These are phyloP conservation scores for Eucalyptus urophylla DNA, from an alignment of 345 rosid species.

Conservation along the genomic window DNA sequence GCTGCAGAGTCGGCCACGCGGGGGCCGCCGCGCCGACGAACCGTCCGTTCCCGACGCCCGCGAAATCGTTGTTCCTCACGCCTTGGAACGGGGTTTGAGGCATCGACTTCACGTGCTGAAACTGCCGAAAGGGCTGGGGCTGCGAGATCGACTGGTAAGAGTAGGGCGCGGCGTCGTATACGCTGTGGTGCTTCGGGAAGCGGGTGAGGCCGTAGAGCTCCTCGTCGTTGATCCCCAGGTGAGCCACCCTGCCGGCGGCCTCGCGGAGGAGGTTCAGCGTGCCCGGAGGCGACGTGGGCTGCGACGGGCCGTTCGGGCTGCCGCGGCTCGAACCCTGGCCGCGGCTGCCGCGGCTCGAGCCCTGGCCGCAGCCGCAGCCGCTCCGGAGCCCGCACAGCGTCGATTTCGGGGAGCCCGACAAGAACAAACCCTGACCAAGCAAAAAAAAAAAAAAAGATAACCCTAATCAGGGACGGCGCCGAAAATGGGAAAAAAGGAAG, in stretches of 20 bases:
- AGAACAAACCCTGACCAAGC: neutral
- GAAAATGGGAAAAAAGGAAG: no score
- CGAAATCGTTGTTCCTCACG: neutral
- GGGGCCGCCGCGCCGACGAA: constrained; percentile 34
- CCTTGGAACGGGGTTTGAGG: neutral
- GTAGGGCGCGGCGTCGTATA: neutral
- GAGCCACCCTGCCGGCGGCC: neutral
- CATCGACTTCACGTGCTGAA: neutral
- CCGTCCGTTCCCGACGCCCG: constrained; percentile 5
- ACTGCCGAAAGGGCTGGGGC: neutral
- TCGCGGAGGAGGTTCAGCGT: neutral
- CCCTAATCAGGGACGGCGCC: neutral
- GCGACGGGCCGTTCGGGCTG: neutral
- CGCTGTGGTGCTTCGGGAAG: neutral
- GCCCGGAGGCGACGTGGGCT: neutral
- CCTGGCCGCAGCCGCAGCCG: neutral
- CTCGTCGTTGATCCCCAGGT: neutral
- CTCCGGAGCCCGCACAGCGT: neutral
- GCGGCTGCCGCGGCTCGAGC: neutral
- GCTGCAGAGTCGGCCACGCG: constrained; percentile 52
- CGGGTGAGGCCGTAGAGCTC: neutral
- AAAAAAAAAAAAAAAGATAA: no score
- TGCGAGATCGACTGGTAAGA: neutral
- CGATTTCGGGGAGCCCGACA: neutral
- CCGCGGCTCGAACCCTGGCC: neutral